A percentile compares a stretch with the other conserved stretches of the same genome.
These are phyloP conservation scores for Termitomyces sp. DNA, from an alignment of 768 basidiomycete species.

Conservation along the genomic window DNA sequence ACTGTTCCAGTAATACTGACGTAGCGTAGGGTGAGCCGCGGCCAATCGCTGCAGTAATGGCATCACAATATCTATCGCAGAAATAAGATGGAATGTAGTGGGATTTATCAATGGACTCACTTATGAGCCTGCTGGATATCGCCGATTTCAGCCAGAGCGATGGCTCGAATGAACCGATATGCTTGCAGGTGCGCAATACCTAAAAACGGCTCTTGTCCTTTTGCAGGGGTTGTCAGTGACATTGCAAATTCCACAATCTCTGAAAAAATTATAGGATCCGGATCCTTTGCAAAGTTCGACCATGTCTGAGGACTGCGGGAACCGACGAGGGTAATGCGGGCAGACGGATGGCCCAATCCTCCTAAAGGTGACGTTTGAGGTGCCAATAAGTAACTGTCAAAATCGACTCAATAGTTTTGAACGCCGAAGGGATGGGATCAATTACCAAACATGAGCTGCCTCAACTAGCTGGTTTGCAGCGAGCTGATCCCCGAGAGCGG, in stretches of 20 bases:
- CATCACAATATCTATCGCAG: slow-evolving; percentile 81
- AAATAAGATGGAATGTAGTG: slow-evolving; percentile 1
- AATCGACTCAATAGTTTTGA: slow-evolving; percentile 9
- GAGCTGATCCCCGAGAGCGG: slow-evolving; percentile 85
- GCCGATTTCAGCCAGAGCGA: slow-evolving; percentile 77
- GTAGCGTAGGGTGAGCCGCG: slow-evolving; percentile 69
- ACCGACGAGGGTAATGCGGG: slow-evolving; percentile 75
- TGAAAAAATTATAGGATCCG: slow-evolving; percentile 78
- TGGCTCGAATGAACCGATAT: slow-evolving; percentile 80
- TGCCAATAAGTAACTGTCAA: slow-evolving; percentile 77
- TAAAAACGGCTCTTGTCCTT: slow-evolving; percentile 83
- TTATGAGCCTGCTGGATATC: slow-evolving; percentile 73
- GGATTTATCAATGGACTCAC: slow-evolving; percentile 36
- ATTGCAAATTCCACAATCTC: slow-evolving; percentile 92
- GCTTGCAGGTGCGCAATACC: slow-evolving; percentile 87
- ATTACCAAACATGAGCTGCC: slow-evolving; percentile 91
- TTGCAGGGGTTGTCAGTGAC: slow-evolving; percentile 65
- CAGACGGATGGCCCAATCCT: slow-evolving; percentile 63
- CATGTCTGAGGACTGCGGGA: slow-evolving; percentile 52
- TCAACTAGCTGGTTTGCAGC: slow-evolving; percentile 67
- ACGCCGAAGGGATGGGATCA: slow-evolving; percentile 8
- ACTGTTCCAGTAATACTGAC: slow-evolving; percentile 62
- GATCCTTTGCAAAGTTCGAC: slow-evolving; percentile 58
- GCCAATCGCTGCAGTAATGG: slow-evolving; percentile 67
- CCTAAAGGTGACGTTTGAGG: slow-evolving; percentile 75